A percentile compares a stretch with the other conserved stretches of the same genome.
Evolutionary conservation across 495 filamentous ascomycete genomes (phyloP).

Genomic region (Podospora bellae-mahoneyi): DNA sequence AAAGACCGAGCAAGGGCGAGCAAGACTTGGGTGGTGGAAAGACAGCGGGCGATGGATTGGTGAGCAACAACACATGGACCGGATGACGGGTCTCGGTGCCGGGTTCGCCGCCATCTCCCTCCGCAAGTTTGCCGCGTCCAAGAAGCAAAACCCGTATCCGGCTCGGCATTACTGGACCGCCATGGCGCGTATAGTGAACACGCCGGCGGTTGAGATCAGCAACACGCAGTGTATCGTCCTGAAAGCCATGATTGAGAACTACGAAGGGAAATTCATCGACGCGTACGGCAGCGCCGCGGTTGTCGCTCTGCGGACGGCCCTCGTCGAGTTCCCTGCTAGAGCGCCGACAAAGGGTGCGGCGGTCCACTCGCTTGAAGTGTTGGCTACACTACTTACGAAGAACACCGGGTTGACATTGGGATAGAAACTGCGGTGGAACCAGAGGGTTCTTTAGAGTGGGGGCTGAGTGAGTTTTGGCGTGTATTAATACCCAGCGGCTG

Average conservation of each 20-base stretch:
- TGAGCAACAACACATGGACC: slow-evolving; percentile 67
- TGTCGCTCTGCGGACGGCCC: slow-evolving; percentile 58
- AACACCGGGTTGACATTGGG: slow-evolving; percentile 55
- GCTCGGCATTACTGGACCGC: slow-evolving; percentile 76
- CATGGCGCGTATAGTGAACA: slow-evolving; percentile 68
- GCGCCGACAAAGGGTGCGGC: slow-evolving; percentile 50
- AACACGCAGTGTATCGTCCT: slow-evolving; percentile 78
- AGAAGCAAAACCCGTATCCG: slow-evolving; percentile 70
- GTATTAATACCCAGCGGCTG: neutral
- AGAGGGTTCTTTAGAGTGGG: neutral
- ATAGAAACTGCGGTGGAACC: slow-evolving; percentile 13
- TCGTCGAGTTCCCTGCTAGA: slow-evolving; percentile 65
- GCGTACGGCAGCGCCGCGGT: slow-evolving; percentile 73
- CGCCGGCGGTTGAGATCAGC: slow-evolving; percentile 61
- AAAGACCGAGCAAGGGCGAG: slow-evolving; percentile 63
- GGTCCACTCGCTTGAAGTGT: slow-evolving; percentile 55
- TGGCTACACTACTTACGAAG: slow-evolving; percentile 55
- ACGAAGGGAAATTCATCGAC: slow-evolving; percentile 64
- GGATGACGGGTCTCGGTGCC: slow-evolving; percentile 79
- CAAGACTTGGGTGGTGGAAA: slow-evolving; percentile 72
- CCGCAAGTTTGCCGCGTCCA: slow-evolving; percentile 70
- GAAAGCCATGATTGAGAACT: slow-evolving; percentile 69
- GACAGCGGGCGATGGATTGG: slow-evolving; percentile 55
- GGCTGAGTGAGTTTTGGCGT: neutral
- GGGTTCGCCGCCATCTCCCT: slow-evolving; percentile 79